Conservation (phyloP, 352 stramenopile genomes). For the Thraustotheca clavata region DNA sequence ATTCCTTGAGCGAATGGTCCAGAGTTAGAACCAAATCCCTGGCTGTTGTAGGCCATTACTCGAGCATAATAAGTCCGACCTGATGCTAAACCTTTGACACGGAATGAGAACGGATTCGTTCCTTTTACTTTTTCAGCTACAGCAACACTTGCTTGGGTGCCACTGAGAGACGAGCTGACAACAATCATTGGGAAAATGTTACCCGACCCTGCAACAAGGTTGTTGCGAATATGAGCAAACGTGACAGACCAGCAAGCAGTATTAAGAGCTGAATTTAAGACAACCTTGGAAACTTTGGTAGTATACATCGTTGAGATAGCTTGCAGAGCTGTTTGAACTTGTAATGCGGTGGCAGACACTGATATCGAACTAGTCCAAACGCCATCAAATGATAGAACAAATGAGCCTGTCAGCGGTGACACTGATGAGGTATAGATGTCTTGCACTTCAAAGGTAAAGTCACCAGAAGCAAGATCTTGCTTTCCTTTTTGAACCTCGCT, state of each 20-base stretch:
- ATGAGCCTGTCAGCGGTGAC: conserved; percentile 56
- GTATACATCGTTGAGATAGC: conserved; percentile 78
- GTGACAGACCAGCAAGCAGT: conserved; percentile 89
- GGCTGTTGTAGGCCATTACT: conserved; percentile 72
- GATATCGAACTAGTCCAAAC: conserved; percentile 64
- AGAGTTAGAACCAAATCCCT: conserved; percentile 27
- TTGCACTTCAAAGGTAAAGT: conserved; percentile 93
- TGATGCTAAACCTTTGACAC: conserved; percentile 42
- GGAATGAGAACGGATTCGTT: conserved; percentile 80
- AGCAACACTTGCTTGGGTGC: conserved; percentile 44
- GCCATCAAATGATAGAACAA: conserved; percentile 87
- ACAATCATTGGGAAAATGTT: conserved; percentile 82
- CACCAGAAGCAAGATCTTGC: conserved; percentile 82
- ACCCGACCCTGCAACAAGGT: conserved; percentile 86
- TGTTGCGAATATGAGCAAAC: conserved; percentile 88
- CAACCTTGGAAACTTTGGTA: conserved; percentile 56
- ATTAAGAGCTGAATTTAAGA: conserved; percentile 34
- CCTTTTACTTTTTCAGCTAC: conserved; percentile 85
- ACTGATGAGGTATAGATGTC: conserved; percentile 70
- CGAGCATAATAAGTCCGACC: conserved; percentile 64
- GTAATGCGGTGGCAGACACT: conserved; percentile 60
- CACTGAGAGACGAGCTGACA: conserved; percentile 40
- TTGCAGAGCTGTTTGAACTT: conserved; percentile 78
- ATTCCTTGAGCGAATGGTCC: conserved; percentile 6
- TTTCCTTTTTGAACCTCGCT: conserved; percentile 66